These are phyloP conservation scores for Anisodus tanguticus DNA, from an alignment of 257 asterid genomes.

Conservation along the genomic window DNA sequence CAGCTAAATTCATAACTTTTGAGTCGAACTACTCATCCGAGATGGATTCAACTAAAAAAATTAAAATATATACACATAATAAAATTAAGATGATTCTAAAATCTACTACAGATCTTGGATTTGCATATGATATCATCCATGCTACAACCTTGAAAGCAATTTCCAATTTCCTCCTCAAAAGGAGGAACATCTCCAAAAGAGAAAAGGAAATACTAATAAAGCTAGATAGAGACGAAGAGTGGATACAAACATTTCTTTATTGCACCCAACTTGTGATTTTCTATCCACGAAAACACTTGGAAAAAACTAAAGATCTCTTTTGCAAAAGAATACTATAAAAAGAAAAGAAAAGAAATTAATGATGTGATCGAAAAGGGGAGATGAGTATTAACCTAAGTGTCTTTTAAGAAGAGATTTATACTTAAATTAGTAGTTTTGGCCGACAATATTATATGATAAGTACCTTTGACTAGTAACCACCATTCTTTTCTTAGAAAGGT, in stretches of 20 bases:
- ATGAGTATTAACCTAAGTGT: not conserved
- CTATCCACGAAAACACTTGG: not conserved
- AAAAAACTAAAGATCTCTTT: not conserved
- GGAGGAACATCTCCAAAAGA: constrained; percentile 16
- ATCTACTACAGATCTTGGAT: not conserved
- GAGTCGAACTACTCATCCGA: no score
- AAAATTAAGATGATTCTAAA: no score
- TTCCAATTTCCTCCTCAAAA: constrained; percentile 13
- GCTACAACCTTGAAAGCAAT: constrained; percentile 16
- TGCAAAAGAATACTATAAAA: not conserved
- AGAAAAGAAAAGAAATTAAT: not conserved
- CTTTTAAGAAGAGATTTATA: not conserved
- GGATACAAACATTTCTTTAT: constrained; percentile 16
- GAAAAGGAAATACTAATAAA: not conserved
- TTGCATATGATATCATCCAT: not conserved
- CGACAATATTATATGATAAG: not conserved
- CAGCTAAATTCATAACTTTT: no score
- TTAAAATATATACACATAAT: no score
- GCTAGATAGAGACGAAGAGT: constrained; percentile 6
- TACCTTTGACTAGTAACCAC: constrained; percentile 6
- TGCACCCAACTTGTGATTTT: constrained; percentile 18
- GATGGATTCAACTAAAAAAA: no score
- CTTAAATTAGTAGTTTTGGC: constrained; percentile 15
- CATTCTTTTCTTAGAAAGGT: constrained; percentile 7
- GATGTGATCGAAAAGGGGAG: not conserved